These are phyloP conservation scores for Hyaloscypha bicolor DNA, from an alignment of 495 filamentous ascomycete genomes.

Conservation along the genomic window DNA sequence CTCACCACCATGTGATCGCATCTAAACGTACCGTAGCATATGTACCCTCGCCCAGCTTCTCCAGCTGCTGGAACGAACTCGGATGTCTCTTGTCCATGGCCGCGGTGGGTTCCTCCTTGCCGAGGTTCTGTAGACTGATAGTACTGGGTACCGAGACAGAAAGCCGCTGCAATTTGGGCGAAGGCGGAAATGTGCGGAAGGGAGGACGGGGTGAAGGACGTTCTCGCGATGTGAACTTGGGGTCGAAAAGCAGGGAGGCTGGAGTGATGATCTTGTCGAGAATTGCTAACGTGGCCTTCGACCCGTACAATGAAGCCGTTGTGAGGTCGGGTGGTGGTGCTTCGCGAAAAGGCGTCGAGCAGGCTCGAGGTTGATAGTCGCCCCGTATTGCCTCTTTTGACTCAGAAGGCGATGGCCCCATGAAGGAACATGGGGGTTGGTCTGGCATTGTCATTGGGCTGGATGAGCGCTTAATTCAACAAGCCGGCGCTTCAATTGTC, in stretches of 20 bases:
- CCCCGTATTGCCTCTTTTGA: background rate
- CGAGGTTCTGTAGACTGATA: constrained; percentile 33
- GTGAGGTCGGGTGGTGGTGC: constrained; percentile 16
- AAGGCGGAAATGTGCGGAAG: constrained; percentile 32
- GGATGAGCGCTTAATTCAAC: background rate
- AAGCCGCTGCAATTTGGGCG: constrained; percentile 19
- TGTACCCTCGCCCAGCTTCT: constrained; percentile 97
- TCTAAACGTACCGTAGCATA: constrained; percentile 87
- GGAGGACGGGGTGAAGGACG: constrained; percentile 28
- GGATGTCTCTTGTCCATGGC: constrained; percentile 68
- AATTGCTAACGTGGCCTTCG: constrained; percentile 32
- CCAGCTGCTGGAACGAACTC: constrained; percentile 97
- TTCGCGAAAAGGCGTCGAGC: background rate
- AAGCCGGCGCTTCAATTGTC: background rate
- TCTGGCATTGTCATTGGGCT: background rate
- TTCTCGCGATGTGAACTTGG: constrained; percentile 36
- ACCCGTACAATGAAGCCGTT: constrained; percentile 34
- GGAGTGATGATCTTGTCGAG: constrained; percentile 38
- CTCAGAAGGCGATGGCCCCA: background rate
- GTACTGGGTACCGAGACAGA: constrained; percentile 28
- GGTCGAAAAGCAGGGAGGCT: constrained; percentile 47
- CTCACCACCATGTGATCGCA: background rate
- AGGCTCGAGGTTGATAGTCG: background rate
- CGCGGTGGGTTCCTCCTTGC: constrained; percentile 15
- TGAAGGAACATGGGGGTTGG: background rate